These are phyloP conservation scores for Lachnellula occidentalis DNA, from an alignment of 2,329 filamentous ascomycete species.

Conservation along the genomic window DNA sequence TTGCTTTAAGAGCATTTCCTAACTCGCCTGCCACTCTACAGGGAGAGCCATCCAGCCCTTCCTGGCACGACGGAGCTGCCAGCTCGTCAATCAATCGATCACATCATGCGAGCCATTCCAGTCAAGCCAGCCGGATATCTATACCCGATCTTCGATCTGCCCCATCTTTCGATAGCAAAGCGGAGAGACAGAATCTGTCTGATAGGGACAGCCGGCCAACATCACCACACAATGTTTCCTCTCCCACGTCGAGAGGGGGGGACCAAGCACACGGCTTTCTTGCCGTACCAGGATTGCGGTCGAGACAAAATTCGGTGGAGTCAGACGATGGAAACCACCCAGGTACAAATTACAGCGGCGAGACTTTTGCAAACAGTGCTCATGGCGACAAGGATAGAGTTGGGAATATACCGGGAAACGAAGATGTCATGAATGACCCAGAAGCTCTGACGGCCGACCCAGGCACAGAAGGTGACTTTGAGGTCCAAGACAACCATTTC, in stretches of 20 bases:
- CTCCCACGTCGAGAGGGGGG: constrained; percentile 48
- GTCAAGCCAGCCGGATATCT: constrained; percentile 26
- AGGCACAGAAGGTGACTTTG: constrained; percentile 64
- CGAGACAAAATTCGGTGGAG: constrained; percentile 59
- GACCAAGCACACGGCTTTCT: constrained; percentile 50
- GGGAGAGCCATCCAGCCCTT: constrained; percentile 32
- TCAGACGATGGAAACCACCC: constrained; percentile 51
- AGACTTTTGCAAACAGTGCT: constrained; percentile 39
- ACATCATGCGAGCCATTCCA: constrained; percentile 22
- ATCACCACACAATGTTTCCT: constrained; percentile 63
- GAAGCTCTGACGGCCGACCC: constrained; percentile 51
- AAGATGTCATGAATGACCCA: constrained; percentile 48
- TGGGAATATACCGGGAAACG: constrained; percentile 33
- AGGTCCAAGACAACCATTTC: constrained; percentile 63
- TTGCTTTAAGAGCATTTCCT: constrained; percentile 31
- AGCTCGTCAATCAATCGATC: constrained; percentile 12
- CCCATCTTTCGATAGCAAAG: constrained; percentile 52
- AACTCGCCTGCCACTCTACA: constrained; percentile 31
- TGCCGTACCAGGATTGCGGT: constrained; percentile 57
- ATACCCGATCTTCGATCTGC: constrained; percentile 45
- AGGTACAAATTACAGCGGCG: constrained; percentile 35
- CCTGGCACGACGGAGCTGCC: constrained; percentile 28
- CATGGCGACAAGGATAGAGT: constrained; percentile 38
- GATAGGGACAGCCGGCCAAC: constrained; percentile 58
- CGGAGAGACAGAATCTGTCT: background rate